phyloP scores from a whole-genome alignment of 495 filamentous ascomycete species.

The Daldinia vernicosa region DNA sequence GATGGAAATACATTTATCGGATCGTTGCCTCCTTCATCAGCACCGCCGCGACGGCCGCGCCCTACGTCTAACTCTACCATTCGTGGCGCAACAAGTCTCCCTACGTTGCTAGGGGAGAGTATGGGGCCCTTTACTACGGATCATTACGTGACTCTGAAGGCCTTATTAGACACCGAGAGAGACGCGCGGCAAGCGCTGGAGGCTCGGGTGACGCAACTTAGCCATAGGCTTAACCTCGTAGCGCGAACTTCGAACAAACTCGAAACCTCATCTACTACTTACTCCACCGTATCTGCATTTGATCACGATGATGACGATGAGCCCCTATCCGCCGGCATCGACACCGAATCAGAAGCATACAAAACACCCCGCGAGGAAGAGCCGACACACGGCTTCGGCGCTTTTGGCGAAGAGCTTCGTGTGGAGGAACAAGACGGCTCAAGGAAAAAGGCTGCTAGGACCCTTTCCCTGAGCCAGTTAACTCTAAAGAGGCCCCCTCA shows the following conservation, averaged over 20 bases:
- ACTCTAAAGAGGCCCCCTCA: constrained; percentile 47
- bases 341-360: constrained; percentile 51
- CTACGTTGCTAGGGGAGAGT: constrained; percentile 49
- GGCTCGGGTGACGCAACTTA: constrained; percentile 57
- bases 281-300: constrained; percentile 49
- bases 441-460: constrained; percentile 56
- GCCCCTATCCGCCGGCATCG: constrained; percentile 30
- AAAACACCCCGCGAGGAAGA: constrained; percentile 56
- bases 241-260: constrained; percentile 47
- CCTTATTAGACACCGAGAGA: constrained; percentile 61
- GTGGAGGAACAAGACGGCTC: constrained; percentile 49
- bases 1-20: constrained; percentile 51
- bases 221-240: constrained; percentile 53
- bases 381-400: constrained; percentile 50
- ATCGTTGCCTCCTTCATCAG: constrained; percentile 49
- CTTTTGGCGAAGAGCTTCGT: constrained; percentile 55
- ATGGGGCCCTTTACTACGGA: constrained; percentile 42
- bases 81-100: constrained; percentile 54
- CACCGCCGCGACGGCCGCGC: constrained; percentile 37
- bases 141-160: constrained; percentile 50
- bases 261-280: constrained; percentile 30
- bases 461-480: constrained; percentile 60
- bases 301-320: constrained; percentile 50
- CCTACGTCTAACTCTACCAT: constrained; percentile 54
- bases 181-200: constrained; percentile 61